Evolutionary conservation across 2,329 filamentous ascomycete genomes (phyloP).

Genomic region (Penicillium sp.): DNA sequence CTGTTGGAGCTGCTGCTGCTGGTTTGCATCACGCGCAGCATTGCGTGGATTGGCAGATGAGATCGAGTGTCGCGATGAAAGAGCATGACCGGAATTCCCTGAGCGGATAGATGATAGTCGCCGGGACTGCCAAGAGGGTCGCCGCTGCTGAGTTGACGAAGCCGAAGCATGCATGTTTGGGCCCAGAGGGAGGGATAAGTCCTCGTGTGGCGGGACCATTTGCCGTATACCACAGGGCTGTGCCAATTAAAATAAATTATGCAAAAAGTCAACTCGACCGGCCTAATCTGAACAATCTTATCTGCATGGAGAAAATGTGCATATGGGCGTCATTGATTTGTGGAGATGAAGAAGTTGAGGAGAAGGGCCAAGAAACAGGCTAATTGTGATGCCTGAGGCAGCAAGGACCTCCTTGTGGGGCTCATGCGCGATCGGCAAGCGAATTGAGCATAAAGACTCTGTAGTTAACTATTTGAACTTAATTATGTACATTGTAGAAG

Average conservation of each 20-base stretch:
- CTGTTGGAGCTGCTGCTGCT: not conserved
- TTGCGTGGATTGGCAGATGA: conserved; percentile 9
- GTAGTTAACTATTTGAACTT: too few species aligned
- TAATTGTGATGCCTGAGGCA: conserved; percentile 18
- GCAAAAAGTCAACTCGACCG: not conserved
- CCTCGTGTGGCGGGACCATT: conserved; percentile 20
- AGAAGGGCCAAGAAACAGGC: conserved; percentile 10
- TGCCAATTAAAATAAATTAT: not conserved
- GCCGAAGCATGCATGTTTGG: conserved; percentile 32
- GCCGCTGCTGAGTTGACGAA: conserved; percentile 28
- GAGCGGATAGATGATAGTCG: conserved; percentile 24
- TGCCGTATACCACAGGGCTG: not conserved
- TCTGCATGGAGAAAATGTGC: not conserved
- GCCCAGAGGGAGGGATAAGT: conserved; percentile 26
- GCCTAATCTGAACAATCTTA: not conserved
- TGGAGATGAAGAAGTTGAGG: conserved; percentile 18
- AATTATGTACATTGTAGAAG: not conserved
- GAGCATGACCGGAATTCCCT: conserved; percentile 13
- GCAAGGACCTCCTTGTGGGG: not conserved
- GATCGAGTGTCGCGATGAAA: conserved; percentile 12
- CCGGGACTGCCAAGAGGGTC: conserved; percentile 29
- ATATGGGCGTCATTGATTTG: conserved; percentile 7
- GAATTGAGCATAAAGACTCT: too few species aligned
- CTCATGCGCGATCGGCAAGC: not conserved
- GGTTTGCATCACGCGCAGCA: conserved; percentile 6